Evolutionary conservation across 768 basidiomycete species (phyloP), one percentile per base, ranked within the genome.

Genomic region (Mycena filopes): DNA sequence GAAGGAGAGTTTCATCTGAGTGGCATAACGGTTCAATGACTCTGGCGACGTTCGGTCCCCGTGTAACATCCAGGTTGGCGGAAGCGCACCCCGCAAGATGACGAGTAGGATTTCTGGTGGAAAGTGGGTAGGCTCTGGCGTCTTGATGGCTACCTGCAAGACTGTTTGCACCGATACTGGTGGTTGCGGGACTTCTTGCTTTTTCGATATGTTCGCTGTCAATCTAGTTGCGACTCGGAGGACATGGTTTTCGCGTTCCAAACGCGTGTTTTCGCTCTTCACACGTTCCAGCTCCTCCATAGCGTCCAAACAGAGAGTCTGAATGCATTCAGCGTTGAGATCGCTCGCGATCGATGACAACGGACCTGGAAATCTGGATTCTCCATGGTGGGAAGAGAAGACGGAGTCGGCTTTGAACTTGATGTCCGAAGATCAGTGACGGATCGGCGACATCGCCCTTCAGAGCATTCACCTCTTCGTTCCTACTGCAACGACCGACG

Each of bases 1-100:
- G 29, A 70, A 56, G 31, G 63, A 55, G 29, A 42, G 36, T 29
- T 63, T 63, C 55, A 56, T 63, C 13, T 23, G 47, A 47, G 55
- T 16, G 18, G 55, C 61, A 11, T 13, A 23, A 13, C 0, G 45
- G 48, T 4, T 3, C n/a, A 23, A 49, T 46, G 33, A 23, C 4
- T 25, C 26, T 2, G 47, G 31, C 6, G 20, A 13, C 11, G 36
- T 12, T 29, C 8, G 21, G 36, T 36, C 21, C 25, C 40, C 55
- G 40, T 40, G 2, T 9, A 56, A 15, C 38, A 50, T 18, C 55
- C 54, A 56, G 5, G 21, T 16, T 3, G 62, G 62, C 10, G 62
- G 38, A 29, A 63, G 29, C 8, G 55, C 47, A 21, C 33, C 11
- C 11, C 48, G 54, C 6, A 63, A 50, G 3, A 63, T 47, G 21